A percentile compares a stretch with the other conserved stretches of the same genome.
Evolutionary conservation across 306 rosid genomes (phyloP).

Genomic region (Lathyrus tuberosus): DNA sequence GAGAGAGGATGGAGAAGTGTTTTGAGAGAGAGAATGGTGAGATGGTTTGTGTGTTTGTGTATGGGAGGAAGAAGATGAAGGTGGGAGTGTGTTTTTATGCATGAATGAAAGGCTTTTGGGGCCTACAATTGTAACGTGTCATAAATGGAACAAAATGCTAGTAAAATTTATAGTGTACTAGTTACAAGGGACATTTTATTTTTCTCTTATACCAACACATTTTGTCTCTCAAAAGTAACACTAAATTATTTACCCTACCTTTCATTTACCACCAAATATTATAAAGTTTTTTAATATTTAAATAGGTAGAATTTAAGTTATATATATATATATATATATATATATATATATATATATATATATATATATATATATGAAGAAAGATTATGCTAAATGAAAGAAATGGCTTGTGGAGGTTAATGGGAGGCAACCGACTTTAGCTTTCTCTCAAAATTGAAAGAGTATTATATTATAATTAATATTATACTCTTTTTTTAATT

Average conservation of each 20-base stretch:
- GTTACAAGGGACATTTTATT: conserved; percentile 9
- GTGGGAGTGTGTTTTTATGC: conserved; percentile 58
- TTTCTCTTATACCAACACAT: not conserved
- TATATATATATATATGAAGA: conserved; percentile 7
- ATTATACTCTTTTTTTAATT: not conserved
- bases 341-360: no score
- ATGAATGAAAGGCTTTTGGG: conserved; percentile 41
- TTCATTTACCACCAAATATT: no score
- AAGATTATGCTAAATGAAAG: conserved; percentile 36
- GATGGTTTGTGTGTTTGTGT: conserved; percentile 16
- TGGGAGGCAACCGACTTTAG: conserved; percentile 42
- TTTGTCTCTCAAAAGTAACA: not conserved
- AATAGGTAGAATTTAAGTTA: no score
- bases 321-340: no score
- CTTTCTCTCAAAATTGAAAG: conserved; percentile 17
- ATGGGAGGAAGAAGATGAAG: conserved; percentile 50
- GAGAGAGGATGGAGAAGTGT: no score
- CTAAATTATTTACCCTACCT: no score
- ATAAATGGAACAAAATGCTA: conserved; percentile 33
- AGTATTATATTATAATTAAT: conserved; percentile 19
- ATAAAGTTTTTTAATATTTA: no score
- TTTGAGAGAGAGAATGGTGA: not conserved
- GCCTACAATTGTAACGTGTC: conserved; percentile 61
- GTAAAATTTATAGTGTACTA: conserved; percentile 1
- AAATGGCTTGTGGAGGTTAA: conserved; percentile 36